These are phyloP conservation scores for Boletellus sp. DNA, from an alignment of 1,284 basidiomycete species.

Conservation along the genomic window DNA sequence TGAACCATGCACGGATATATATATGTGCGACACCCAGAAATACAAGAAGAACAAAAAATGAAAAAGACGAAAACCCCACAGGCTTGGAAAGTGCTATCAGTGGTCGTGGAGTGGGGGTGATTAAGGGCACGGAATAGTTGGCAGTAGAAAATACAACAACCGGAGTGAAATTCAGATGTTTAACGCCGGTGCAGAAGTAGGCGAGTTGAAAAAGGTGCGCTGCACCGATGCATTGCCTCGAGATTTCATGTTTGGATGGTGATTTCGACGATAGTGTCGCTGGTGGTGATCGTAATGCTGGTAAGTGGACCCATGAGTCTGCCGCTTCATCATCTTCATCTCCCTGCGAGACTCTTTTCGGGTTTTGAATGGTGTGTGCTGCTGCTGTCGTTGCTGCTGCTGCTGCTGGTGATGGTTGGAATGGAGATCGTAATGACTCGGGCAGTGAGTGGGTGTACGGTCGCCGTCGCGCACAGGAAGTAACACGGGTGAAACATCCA, in stretches of 20 bases:
- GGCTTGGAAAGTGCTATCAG: constrained; percentile 13
- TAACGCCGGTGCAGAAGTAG: constrained; percentile 28
- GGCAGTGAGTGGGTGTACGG: constrained; percentile 45
- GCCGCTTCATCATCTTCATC: constrained; percentile 60
- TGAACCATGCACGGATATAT: constrained; percentile 25
- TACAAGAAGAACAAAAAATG: constrained; percentile 14
- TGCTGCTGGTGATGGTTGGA: constrained; percentile 33
- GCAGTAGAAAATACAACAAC: constrained; percentile 21
- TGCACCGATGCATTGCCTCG: constrained; percentile 58
- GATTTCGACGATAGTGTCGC: constrained; percentile 33
- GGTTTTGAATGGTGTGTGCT: constrained; percentile 41
- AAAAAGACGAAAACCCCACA: background rate
- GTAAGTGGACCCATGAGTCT: constrained; percentile 42
- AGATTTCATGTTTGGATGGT: constrained; percentile 66
- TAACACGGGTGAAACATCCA: constrained; percentile 50
- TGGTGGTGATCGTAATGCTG: constrained; percentile 37
- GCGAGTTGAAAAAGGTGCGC: constrained; percentile 46
- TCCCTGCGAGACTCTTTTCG: constrained; percentile 59
- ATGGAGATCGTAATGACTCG: constrained; percentile 23
- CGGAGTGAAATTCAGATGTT: constrained; percentile 28
- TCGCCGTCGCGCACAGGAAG: constrained; percentile 55
- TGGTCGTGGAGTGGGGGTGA: constrained; percentile 12
- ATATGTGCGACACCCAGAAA: constrained; percentile 14
- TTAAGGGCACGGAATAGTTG: constrained; percentile 7
- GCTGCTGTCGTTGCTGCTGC: constrained; percentile 39